phyloP scores from a whole-genome alignment of 805 yeast genomes.

The Teunomyces panamensis region DNA sequence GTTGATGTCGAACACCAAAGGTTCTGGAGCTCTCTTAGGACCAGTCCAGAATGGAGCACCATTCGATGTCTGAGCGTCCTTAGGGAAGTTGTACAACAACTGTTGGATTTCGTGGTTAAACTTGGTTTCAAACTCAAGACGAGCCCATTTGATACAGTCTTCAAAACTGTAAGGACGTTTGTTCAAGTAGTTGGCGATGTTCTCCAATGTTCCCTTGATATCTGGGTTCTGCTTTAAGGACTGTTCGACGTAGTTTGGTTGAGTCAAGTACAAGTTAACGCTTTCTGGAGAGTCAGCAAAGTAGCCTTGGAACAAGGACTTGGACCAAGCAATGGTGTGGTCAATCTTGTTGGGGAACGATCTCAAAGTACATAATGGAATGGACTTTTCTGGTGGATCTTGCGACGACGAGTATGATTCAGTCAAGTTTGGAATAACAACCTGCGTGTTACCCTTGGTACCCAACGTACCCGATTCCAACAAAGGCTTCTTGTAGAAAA shows the following conservation, averaged over 20 bases:
- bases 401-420: slow-evolving; percentile 95
- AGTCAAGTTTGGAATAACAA: slow-evolving; percentile 86
- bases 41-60: slow-evolving; percentile 98
- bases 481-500: slow-evolving; percentile 84
- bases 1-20: slow-evolving; percentile 73
- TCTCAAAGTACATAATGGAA: slow-evolving; percentile 95
- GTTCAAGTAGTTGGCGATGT: slow-evolving; percentile 71
- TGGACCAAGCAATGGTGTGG: slow-evolving; percentile 99
- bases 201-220: slow-evolving; percentile 79
- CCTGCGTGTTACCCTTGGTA: slow-evolving; percentile 98
- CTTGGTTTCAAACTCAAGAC: slow-evolving; percentile 81
- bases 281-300: slow-evolving; percentile 90
- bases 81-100: slow-evolving; percentile 90
- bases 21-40: slow-evolving; percentile 92
- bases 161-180: slow-evolving; percentile 87
- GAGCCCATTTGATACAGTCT: slow-evolving; percentile 95
- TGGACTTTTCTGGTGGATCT: slow-evolving; percentile 98
- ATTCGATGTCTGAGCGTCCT: slow-evolving; percentile 82
- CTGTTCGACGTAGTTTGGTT: slow-evolving; percentile 89
- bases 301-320: slow-evolving; percentile 87
- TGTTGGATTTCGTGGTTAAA: slow-evolving; percentile 85
- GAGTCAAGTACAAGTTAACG: slow-evolving; percentile 85
- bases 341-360: slow-evolving; percentile 98
- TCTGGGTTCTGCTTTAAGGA: slow-evolving; percentile 91
- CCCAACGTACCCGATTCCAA: slow-evolving; percentile 97